These are phyloP conservation scores for Daedaleopsis nitida DNA, from an alignment of 768 basidiomycete species.

Conservation along the genomic window DNA sequence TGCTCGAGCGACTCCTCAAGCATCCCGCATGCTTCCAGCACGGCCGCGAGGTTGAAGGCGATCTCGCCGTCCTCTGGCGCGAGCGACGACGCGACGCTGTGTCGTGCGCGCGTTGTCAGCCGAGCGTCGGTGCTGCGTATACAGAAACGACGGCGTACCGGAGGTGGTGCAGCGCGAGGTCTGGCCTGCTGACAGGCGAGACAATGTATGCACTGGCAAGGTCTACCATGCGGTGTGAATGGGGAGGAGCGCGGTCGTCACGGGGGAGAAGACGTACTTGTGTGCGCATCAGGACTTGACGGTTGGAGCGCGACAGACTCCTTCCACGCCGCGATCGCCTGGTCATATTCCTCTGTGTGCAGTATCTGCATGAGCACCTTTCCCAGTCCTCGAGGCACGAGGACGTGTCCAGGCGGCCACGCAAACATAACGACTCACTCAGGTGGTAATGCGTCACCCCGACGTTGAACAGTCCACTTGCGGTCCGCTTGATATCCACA, in stretches of 20 bases:
- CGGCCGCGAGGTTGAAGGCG: conserved; percentile 88
- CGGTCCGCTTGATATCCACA: conserved; percentile 75
- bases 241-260: conserved; percentile 18
- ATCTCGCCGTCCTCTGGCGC: conserved; percentile 90
- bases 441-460: conserved; percentile 90
- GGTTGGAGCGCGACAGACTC: conserved; percentile 82
- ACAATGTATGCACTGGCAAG: conserved; percentile 89
- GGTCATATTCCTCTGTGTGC: conserved; percentile 77
- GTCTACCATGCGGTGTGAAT: conserved; percentile 47
- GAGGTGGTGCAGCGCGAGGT: conserved; percentile 85
- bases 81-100: conserved; percentile 79
- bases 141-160: conserved; percentile 49
- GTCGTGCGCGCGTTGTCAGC: conserved; percentile 9
- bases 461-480: conserved; percentile 83
- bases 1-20: conserved; percentile 79
- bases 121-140: conserved; percentile 32
- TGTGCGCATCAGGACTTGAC: conserved; percentile 83
- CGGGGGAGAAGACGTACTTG: conserved; percentile 55
- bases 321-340: conserved; percentile 85
- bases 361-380: not conserved
- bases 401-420: not conserved
- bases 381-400: not conserved
- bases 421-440: conserved; percentile 47
- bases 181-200: conserved; percentile 75
- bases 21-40: conserved; percentile 80